Evolutionary conservation across 371 early-diverging fungal genomes (phyloP).

Genomic region (Mucor saturninus): DNA sequence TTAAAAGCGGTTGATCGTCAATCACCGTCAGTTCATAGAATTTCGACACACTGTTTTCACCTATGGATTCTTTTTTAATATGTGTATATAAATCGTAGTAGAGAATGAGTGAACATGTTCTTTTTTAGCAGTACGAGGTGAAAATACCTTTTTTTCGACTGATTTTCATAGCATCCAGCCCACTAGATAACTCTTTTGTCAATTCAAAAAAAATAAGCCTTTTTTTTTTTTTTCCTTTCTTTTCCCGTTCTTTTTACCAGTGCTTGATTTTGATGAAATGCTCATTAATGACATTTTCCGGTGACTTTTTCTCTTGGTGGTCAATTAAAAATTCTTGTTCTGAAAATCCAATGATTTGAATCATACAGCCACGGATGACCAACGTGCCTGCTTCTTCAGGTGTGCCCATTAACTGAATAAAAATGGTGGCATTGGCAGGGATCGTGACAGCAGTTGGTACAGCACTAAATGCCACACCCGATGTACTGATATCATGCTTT

Average conservation of each 20-base stretch:
- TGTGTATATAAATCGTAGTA: no score
- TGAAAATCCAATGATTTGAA: conserved; percentile 72
- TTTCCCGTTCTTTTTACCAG: conserved; percentile 22
- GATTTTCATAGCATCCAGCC: conserved; percentile 34
- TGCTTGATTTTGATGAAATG: conserved; percentile 34
- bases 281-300: not conserved
- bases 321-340: conserved; percentile 74
- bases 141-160: conserved; percentile 30
- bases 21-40: conserved; percentile 68
- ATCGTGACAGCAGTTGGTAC: conserved; percentile 63
- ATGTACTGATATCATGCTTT: conserved; percentile 45
- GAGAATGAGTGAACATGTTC: no score
- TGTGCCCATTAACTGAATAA: conserved; percentile 65
- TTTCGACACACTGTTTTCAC: conserved; percentile 12
- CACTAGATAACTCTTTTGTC: conserved; percentile 15
- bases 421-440: conserved; percentile 66
- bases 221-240: not conserved
- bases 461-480: conserved; percentile 66
- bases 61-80: not conserved
- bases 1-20: conserved; percentile 69
- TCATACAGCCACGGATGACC: conserved; percentile 67
- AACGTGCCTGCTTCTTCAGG: conserved; percentile 68
- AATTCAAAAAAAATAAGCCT: not conserved
- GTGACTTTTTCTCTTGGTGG: conserved; percentile 28
- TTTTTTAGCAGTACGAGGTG: no score